Evolutionary conservation across 2,329 filamentous ascomycete genomes (phyloP).

Genomic region (Colletotrichum nymphaeae): DNA sequence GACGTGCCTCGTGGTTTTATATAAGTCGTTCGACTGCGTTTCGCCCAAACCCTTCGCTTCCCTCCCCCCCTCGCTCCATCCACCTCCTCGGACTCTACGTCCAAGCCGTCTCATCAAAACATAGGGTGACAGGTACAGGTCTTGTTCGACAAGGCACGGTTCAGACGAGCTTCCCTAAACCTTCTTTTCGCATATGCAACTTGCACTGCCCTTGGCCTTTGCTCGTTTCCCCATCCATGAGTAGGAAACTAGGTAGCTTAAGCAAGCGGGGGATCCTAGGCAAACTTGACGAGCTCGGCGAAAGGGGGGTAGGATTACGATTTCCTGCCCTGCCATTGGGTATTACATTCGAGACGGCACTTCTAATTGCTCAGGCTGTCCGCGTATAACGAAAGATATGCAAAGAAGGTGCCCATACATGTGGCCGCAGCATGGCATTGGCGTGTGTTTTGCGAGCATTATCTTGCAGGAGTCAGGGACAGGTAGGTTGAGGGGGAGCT

Average conservation of each 20-base stretch:
- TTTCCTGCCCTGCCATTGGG: background rate
- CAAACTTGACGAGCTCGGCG: background rate
- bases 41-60: too few species aligned
- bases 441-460: too few species aligned
- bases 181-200: background rate
- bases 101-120: background rate
- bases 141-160: background rate
- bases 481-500: too few species aligned
- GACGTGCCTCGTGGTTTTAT: background rate
- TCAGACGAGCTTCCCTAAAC: background rate
- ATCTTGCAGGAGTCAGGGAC: too few species aligned
- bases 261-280: background rate
- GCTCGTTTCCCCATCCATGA: background rate
- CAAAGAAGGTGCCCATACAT: too few species aligned
- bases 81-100: background rate
- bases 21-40: background rate
- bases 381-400: background rate
- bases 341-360: background rate
- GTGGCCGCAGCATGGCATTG: too few species aligned
- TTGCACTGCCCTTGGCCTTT: background rate
- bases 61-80: too few species aligned
- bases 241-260: background rate
- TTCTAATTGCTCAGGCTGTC: background rate
- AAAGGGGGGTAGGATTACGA: background rate
- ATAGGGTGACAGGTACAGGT: background rate